Evolutionary conservation across 139 green algal genomes (phyloP).

Genomic region (Coelastrella sp.): DNA sequence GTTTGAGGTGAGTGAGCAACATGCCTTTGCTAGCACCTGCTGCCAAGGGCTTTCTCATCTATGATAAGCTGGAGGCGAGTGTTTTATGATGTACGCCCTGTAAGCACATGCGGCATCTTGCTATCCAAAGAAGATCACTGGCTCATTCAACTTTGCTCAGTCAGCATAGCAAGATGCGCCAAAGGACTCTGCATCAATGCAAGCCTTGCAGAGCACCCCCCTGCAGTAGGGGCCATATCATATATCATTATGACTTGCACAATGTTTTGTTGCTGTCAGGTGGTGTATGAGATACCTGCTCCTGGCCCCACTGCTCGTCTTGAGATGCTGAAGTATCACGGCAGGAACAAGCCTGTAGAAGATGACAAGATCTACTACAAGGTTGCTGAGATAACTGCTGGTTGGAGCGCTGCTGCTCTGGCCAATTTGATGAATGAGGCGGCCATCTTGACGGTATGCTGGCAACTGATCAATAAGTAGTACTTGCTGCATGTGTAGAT

Average conservation of each 20-base stretch:
- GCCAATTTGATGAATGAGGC: constrained; percentile 82
- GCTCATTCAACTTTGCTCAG: too few relatives aligned
- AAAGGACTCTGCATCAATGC: too few relatives aligned
- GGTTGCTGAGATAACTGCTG: constrained; percentile 48
- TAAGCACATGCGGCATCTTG: too few relatives aligned
- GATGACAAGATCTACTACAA: constrained; percentile 53
- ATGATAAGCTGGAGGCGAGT: background rate
- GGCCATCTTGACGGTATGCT: constrained; percentile 75
- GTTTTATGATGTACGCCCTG: background rate
- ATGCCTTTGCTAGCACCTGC: too few relatives aligned
- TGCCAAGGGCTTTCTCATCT: background rate
- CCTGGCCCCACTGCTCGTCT: constrained; percentile 61
- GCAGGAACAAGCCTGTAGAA: constrained; percentile 58
- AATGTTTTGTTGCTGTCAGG: background rate
- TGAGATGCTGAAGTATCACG: constrained; percentile 70
- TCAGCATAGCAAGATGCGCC: too few relatives aligned
- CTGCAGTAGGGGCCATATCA: too few relatives aligned
- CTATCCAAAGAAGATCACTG: too few relatives aligned
- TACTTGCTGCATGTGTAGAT: background rate
- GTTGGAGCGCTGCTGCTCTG: constrained; percentile 70
- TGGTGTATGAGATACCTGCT: constrained; percentile 65
- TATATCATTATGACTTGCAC: too few relatives aligned
- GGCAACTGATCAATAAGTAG: too few relatives aligned
- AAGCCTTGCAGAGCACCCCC: background rate
- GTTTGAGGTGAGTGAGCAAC: constrained; percentile 54